phyloP scores from a whole-genome alignment of 2,329 filamentous ascomycete species.

The Diaporthe velutina region DNA sequence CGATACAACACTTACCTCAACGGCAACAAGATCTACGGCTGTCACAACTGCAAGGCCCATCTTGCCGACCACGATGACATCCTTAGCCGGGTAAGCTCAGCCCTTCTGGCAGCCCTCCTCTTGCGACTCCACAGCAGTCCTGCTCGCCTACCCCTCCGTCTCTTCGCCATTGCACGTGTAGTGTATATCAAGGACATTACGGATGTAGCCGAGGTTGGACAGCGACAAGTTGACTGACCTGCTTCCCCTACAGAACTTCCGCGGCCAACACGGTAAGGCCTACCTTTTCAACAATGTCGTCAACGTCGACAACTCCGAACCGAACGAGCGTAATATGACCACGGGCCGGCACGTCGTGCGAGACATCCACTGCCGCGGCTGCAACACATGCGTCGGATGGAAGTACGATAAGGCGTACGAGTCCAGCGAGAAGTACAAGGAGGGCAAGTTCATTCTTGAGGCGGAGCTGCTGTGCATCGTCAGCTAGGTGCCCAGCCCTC shows the following conservation, averaged over 20 bases:
- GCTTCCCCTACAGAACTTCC: slow-evolving; percentile 80
- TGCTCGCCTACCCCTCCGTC: too few relatives aligned
- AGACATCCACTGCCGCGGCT: slow-evolving; percentile 92
- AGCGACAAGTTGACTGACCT: background rate
- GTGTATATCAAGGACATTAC: background rate
- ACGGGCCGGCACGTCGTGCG: slow-evolving; percentile 94
- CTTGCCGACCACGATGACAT: slow-evolving; percentile 96
- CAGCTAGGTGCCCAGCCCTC: slow-evolving; percentile 52
- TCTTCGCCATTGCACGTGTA: too few relatives aligned
- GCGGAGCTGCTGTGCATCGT: slow-evolving; percentile 90
- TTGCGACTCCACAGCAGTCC: too few relatives aligned
- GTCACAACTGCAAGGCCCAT: slow-evolving; percentile 95
- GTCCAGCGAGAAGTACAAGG: slow-evolving; percentile 94
- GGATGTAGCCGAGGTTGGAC: background rate
- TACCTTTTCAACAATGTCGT: slow-evolving; percentile 96
- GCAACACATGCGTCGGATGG: slow-evolving; percentile 94
- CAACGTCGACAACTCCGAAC: slow-evolving; percentile 85
- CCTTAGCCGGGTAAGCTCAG: slow-evolving; percentile 83
- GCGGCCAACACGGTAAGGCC: slow-evolving; percentile 97
- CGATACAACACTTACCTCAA: slow-evolving; percentile 93
- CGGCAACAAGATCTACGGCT: slow-evolving; percentile 89
- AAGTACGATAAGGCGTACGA: slow-evolving; percentile 99
- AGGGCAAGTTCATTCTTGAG: slow-evolving; percentile 97
- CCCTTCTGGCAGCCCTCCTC: too few relatives aligned
- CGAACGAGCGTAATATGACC: slow-evolving; percentile 98